These are phyloP conservation scores for Mucor mucedo DNA, from an alignment of 371 early-diverging fungal species.

Conservation along the genomic window DNA sequence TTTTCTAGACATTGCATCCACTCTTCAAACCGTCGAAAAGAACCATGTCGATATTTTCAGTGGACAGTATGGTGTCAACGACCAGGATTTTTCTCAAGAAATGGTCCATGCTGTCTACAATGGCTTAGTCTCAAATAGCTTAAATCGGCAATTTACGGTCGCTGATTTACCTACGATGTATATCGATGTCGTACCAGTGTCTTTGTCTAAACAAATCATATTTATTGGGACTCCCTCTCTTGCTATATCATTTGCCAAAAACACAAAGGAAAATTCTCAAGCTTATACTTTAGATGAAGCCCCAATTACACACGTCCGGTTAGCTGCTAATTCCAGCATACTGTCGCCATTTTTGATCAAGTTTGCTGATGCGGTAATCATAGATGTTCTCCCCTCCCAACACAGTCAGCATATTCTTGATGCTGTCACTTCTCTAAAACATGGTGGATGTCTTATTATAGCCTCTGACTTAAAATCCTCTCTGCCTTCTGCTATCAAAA, in stretches of 20 bases:
- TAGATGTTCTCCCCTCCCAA: neutral
- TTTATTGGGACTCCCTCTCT: conserved; percentile 19
- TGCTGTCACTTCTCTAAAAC: conserved; percentile 6
- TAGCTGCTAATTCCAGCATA: conserved; percentile 1
- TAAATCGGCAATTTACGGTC: conserved; percentile 40
- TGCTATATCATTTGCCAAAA: conserved; percentile 5
- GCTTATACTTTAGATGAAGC: conserved; percentile 17
- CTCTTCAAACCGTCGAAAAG: conserved; percentile 57
- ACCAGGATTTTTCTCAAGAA: conserved; percentile 39
- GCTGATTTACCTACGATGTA: conserved; percentile 14
- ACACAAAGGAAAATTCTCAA: conserved; percentile 6
- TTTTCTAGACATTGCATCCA: conserved; percentile 74
- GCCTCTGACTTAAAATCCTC: conserved; percentile 6
- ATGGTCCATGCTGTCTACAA: conserved; percentile 46
- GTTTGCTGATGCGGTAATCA: conserved; percentile 21
- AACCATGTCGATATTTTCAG: conserved; percentile 51
- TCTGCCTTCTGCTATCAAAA: conserved; percentile 21
- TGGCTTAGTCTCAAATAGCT: conserved; percentile 18
- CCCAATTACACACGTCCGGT: conserved; percentile 23
- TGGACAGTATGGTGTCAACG: conserved; percentile 55
- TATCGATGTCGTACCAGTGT: conserved; percentile 1
- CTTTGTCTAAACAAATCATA: conserved; percentile 17
- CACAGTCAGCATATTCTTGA: conserved; percentile 1
- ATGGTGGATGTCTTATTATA: conserved; percentile 23
- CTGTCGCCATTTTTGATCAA: conserved; percentile 31